Base-by-base conservation (phyloP, 2,329 filamentous ascomycete species). In the Scortechinia acanthostroma region DNA sequence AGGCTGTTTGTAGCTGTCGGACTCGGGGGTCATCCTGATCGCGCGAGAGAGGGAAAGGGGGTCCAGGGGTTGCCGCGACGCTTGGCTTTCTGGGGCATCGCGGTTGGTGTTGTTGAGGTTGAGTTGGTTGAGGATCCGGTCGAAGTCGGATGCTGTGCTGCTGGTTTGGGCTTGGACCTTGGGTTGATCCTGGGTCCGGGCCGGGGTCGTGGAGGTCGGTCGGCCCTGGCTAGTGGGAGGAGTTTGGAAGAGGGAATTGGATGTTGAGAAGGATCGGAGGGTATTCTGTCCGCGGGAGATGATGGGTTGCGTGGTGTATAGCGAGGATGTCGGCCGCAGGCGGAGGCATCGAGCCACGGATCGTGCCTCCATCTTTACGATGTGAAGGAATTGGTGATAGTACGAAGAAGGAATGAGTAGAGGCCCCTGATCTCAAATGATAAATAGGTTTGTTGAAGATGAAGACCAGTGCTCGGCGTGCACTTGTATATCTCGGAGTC, bases 51-150 rank as follows among this genome's bases (percentile, higher is more conserved):
- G 25, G 10, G 20, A 57, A 44, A 25, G 28, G 52, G 46, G 42
- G 46, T 42, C 21, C 46, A 42, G 21, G 33, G 19, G 22, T 21
- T 20, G 30, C 20, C 21, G 13, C 19, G 44, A 25, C 15, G 19
- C 33, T n/a, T n/a, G n/a, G 28, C n/a, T 17, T 20, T 16, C 21
- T 46, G 25, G 23, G 43, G 45, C 45, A 50, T 46, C 46, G 42
- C 16, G 43, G 47, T 28, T 16, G 33, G 28, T 44, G 35, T 17
- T 10, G 45, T 43, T 51, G 33, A 63, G 44, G 30, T 61, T 55
- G 42, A 63, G 58, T 40, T 56, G 53, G 50, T 54, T 54, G 45
- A 62, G 53, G 53, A 63, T 57, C 17, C 53, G 50, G 47, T 63
- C 56, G 47, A 62, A 59, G 47, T 57, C 55, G 35, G 35, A 40